These are phyloP conservation scores for Mrakia frigida DNA, from an alignment of 768 basidiomycete genomes.

Conservation along the genomic window DNA sequence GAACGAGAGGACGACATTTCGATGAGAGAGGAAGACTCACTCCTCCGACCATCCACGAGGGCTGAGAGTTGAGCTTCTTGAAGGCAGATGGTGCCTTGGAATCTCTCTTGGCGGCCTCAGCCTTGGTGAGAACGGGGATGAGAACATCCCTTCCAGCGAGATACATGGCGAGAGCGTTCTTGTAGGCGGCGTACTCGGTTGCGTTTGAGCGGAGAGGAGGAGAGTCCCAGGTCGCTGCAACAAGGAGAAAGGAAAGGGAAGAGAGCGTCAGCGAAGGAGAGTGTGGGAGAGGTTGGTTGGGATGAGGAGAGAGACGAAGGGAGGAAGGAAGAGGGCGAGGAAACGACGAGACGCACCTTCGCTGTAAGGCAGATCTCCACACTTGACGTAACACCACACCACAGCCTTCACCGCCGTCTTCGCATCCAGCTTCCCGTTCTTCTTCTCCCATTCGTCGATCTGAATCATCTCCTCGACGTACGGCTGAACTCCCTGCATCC, in stretches of 20 bases:
- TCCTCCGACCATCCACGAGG: constrained; percentile 54
- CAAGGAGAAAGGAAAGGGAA: not conserved
- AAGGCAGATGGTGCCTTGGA: constrained; percentile 45
- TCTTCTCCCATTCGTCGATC: constrained; percentile 58
- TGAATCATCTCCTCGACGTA: constrained; percentile 54
- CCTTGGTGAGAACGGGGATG: constrained; percentile 52
- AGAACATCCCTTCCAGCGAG: constrained; percentile 58
- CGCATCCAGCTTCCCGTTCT: constrained; percentile 49
- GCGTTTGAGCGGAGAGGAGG: constrained; percentile 60
- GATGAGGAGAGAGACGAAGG: not conserved
- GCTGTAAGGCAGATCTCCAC: constrained; percentile 23
- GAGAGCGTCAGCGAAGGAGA: not conserved
- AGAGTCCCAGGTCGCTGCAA: constrained; percentile 86
- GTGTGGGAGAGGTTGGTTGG: not conserved
- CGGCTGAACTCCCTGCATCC: constrained; percentile 50
- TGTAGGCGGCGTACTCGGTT: constrained; percentile 59
- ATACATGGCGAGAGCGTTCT: constrained; percentile 62
- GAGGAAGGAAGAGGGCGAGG: not conserved
- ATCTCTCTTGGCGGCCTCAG: constrained; percentile 39
- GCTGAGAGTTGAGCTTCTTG: constrained; percentile 53
- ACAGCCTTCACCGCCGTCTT: constrained; percentile 38
- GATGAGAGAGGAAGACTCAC: constrained; percentile 33
- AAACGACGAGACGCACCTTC: not conserved
- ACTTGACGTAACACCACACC: constrained; percentile 28
- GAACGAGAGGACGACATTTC: not conserved